phyloP scores from a whole-genome alignment of 2,329 filamentous ascomycete species.

The Mycosphaerelloides madeirae region DNA sequence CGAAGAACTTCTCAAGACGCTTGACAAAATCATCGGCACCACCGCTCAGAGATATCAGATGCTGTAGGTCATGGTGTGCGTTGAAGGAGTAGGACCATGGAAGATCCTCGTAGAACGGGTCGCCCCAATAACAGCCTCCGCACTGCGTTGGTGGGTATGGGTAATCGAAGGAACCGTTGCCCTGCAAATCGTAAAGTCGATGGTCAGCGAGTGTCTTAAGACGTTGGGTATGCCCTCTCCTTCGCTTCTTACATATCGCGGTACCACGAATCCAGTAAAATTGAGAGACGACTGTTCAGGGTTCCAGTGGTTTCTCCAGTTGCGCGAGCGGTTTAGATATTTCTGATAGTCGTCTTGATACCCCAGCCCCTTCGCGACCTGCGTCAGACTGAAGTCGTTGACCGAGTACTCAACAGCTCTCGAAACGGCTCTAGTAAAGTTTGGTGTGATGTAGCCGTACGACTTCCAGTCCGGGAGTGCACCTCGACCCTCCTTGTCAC shows the following conservation, averaged over 20 bases:
- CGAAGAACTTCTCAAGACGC: slow-evolving; percentile 40
- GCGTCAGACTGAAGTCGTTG: slow-evolving; percentile 65
- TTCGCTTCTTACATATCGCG: slow-evolving; percentile 46
- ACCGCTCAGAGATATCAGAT: slow-evolving; percentile 37
- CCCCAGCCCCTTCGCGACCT: slow-evolving; percentile 58
- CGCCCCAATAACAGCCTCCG: slow-evolving; percentile 62
- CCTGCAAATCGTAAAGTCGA: no score
- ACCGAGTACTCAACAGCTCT: slow-evolving; percentile 67
- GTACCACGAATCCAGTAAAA: slow-evolving; percentile 66
- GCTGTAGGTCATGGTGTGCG: slow-evolving; percentile 39
- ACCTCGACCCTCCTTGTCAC: slow-evolving; percentile 68
- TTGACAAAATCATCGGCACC: slow-evolving; percentile 36
- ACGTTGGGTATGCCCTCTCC: slow-evolving; percentile 48
- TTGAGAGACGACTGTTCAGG: slow-evolving; percentile 48
- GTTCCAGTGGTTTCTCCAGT: slow-evolving; percentile 74
- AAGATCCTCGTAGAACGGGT: slow-evolving; percentile 60
- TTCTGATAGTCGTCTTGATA: slow-evolving; percentile 49
- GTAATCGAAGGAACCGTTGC: slow-evolving; percentile 35
- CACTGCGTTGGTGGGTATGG: slow-evolving; percentile 50
- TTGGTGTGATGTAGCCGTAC: slow-evolving; percentile 62
- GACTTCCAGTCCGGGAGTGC: slow-evolving; percentile 66
- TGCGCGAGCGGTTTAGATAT: slow-evolving; percentile 59
- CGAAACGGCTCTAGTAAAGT: slow-evolving; percentile 62
- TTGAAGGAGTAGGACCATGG: slow-evolving; percentile 67
- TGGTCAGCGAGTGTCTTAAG: slow-evolving; percentile 64